phyloP scores from a whole-genome alignment of 2,329 filamentous ascomycete genomes.

The Ophiostoma sp. region DNA sequence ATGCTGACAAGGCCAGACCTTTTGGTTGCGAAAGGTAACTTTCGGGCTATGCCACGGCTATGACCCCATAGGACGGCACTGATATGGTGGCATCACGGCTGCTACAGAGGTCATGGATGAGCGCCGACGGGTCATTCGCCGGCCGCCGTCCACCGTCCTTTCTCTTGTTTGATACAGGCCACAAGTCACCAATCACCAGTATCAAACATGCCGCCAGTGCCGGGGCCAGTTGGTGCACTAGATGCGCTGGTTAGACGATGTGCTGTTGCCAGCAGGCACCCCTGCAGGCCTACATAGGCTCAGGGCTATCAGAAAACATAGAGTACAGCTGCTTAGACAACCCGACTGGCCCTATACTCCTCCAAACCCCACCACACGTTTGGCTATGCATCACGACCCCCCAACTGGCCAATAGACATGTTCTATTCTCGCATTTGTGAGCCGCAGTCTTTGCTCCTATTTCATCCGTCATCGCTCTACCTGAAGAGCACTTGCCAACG shows the following conservation, averaged over 20 bases:
- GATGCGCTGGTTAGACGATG: neutral
- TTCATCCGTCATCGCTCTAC: neutral
- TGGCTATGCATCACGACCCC: neutral
- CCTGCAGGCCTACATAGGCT: neutral
- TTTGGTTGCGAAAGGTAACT: neutral
- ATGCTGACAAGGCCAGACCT: neutral
- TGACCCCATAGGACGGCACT: neutral
- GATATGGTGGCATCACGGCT: neutral
- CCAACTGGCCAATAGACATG: neutral
- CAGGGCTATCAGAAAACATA: neutral
- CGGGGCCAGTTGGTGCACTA: neutral
- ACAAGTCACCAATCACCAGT: neutral
- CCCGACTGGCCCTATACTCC: slow-evolving; percentile 1
- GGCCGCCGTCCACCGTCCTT: neutral
- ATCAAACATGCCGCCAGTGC: neutral
- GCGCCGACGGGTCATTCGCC: neutral
- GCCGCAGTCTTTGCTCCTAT: neutral
- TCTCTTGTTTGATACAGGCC: neutral
- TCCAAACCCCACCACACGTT: neutral
- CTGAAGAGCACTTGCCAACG: neutral
- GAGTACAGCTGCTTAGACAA: neutral
- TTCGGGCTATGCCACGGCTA: neutral
- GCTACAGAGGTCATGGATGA: neutral
- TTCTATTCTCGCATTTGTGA: neutral
- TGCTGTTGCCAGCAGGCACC: neutral